phyloP scores from a whole-genome alignment of 768 basidiomycete genomes.

The Dictyophora rubrovolvata region DNA sequence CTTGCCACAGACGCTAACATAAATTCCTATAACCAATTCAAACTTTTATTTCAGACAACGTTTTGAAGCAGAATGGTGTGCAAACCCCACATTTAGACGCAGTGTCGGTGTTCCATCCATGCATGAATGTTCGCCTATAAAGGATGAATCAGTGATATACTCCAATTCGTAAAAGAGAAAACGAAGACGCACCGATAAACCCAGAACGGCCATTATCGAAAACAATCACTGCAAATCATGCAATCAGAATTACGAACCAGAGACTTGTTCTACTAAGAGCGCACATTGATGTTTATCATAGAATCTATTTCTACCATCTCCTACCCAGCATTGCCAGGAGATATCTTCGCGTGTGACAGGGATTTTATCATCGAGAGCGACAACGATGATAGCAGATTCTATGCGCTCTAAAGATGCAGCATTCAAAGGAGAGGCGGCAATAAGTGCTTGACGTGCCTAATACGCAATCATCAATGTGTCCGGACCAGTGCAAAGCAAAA shows the following conservation, averaged over 20 bases:
- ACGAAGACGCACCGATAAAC: constrained; percentile 57
- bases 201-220: constrained; percentile 92
- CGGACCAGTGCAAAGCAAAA: background rate
- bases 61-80: background rate
- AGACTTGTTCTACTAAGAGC: constrained; percentile 19
- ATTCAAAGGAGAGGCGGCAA: constrained; percentile 59
- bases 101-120: constrained; percentile 89
- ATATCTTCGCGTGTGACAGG: constrained; percentile 77
- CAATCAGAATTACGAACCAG: background rate
- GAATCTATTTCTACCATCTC: constrained; percentile 84
- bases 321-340: constrained; percentile 79
- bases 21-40: constrained; percentile 44
- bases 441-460: constrained; percentile 49
- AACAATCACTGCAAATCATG: constrained; percentile 58
- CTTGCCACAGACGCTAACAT: constrained; percentile 64
- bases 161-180: background rate
- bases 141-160: background rate
- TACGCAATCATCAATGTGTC: background rate
- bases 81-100: constrained; percentile 54
- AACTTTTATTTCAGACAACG: background rate
- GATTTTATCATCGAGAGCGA: constrained; percentile 74
- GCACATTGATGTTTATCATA: constrained; percentile 94
- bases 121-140: constrained; percentile 35
- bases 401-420: constrained; percentile 61
- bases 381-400: constrained; percentile 81